Evolutionary conservation across 1,284 basidiomycete species (phyloP), one percentile per base, ranked within the genome.

Genomic region (Boletus hoseneyae): DNA sequence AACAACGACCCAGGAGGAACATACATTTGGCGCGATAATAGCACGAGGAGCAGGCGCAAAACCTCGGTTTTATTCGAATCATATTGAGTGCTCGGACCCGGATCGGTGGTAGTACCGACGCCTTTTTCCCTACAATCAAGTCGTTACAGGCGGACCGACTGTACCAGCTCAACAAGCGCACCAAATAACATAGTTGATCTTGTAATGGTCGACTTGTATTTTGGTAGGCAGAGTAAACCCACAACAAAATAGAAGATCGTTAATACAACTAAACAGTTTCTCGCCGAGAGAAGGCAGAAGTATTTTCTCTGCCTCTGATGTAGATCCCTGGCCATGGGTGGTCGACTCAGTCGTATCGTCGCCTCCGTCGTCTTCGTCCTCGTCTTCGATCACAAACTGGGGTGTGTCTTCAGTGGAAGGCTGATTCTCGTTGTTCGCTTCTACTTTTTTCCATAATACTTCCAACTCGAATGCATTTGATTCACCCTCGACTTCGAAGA

Each of bases 21-120:
- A 68, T 94, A 96, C 54, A 95, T 91, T 58, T 93, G 90, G 43
- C 87, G 82, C 3, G 93, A 94, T 25, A 96, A 77, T 7, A 97
- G 74, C 45, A 95, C 80, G 32, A 93, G 82, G 30, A 96, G 75
- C 44, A 96, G 82, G 25, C 91, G 87, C 0, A 94, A 74, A 27
- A 94, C 90, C 72, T 94, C 92, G 3, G 80, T 83, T 69, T 88
- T 92, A 72, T 94, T 93, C 44, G 72, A 76, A 63, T 94, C 92
- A 50, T 84, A 83, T 38, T 81, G 73, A 34, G 82, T 73, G 47
- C 73, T 80, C 9, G 83, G 79, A 0, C 88, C 87, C 2, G 83
- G 76, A 59, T 88, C 84, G 19, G 80, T 74, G 2, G 90, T 90
- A 9, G 90, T 90, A 3, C 92, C 92, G 36, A 95, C 79, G 6